Evolutionary conservation across 73 alveolate genomes (phyloP), one percentile per base, ranked within the genome.

Genomic region (Paraurostyla sp.): DNA sequence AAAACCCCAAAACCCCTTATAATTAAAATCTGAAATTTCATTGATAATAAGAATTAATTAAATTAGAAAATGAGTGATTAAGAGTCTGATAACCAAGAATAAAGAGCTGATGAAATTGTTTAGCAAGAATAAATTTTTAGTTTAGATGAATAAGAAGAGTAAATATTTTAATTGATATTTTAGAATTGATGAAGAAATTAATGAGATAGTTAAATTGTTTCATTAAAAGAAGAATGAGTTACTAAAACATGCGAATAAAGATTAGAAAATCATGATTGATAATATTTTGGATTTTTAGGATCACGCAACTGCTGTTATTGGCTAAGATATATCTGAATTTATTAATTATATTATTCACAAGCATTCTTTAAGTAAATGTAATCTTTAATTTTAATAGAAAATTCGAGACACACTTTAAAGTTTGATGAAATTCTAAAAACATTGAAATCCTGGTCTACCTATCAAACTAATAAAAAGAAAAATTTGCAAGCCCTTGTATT

Each of bases 291-390:
- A 65, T 22, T 65, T 65, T 22, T 38, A 65, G 25, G 82, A 65
- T 22, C 82, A 65, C 41, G 82, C 82, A 65, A 65, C 82, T 38
- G 82, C 82, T 2, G 16, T 38, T 33, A 2, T 65, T 38, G 82
- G 82, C 35, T 15, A 38, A 18, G 41, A 65, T 30, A 32, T 65
- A 16, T 18, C 32, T 9, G 82, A 65, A 2, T 65, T 36, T 40
- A 36, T 65, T 35, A 36, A 65, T 65, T 65, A 65, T 40, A 38
- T 65, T 16, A 65, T 65, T 15, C 35, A 33, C 18, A 65, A 38
- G 23, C 23, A 65, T 40, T 38, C 42, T 22, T 38, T 65, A 32
- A 65, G 82, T 65, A 65, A 23, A 35, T 6, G 6, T 65, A 35
- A 65, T 65, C 7, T 13, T 18, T 33, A 35, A 22, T 65, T 38